Evolutionary conservation across 1,139 yeast species (phyloP).

Genomic region (Blastobotrys capitulatus): DNA sequence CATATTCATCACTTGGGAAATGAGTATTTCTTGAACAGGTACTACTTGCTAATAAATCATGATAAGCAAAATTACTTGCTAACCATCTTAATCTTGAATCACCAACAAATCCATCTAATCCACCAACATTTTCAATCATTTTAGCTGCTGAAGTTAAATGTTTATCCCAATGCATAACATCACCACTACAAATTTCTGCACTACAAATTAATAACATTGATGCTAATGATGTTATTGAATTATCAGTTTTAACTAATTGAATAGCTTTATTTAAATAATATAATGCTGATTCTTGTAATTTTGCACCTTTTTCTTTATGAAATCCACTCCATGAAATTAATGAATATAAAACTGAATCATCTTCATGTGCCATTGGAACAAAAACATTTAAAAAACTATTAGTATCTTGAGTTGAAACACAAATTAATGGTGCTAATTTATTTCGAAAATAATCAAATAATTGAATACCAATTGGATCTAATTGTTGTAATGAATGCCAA

Average conservation of each 20-base stretch:
- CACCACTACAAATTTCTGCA: slow-evolving; percentile 28
- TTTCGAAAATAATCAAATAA: slow-evolving; percentile 64
- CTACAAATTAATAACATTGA: slow-evolving; percentile 52
- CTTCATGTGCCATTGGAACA: slow-evolving; percentile 68
- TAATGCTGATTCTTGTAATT: slow-evolving; percentile 34
- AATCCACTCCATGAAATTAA: slow-evolving; percentile 76
- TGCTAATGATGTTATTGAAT: slow-evolving; percentile 47
- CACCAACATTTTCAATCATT: slow-evolving; percentile 25
- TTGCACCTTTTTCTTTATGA: slow-evolving; percentile 45
- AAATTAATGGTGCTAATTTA: slow-evolving; percentile 51
- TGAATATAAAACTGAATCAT: slow-evolving; percentile 61
- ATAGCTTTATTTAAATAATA: slow-evolving; percentile 31
- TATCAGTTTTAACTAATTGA: slow-evolving; percentile 21
- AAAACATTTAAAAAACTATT: slow-evolving; percentile 71
- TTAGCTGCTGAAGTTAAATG: slow-evolving; percentile 26
- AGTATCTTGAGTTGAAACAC: slow-evolving; percentile 60
- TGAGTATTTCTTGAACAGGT: slow-evolving; percentile 33
- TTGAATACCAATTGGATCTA: slow-evolving; percentile 43
- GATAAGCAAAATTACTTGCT: slow-evolving; percentile 76
- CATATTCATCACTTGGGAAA: slow-evolving; percentile 40
- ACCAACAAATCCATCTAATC: slow-evolving; percentile 38
- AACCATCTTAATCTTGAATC: slow-evolving; percentile 66
- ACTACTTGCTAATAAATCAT: slow-evolving; percentile 65
- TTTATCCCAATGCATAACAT: slow-evolving; percentile 28
- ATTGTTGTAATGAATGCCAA: slow-evolving; percentile 20